Evolutionary conservation across 441 rosid genomes (phyloP).

Genomic region (Melastoma candidum): DNA sequence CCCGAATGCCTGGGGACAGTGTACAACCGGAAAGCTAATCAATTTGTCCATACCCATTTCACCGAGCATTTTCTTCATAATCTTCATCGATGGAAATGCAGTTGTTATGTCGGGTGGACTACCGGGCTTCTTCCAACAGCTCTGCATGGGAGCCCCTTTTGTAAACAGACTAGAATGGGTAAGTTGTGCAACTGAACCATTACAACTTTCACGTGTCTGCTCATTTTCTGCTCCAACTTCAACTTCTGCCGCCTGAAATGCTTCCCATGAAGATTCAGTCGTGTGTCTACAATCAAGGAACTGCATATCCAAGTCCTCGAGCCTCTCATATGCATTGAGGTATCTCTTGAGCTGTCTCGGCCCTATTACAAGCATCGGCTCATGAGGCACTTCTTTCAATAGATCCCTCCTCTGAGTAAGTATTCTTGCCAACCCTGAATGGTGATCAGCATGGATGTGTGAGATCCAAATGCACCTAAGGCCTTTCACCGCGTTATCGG

Average conservation of each 20-base stretch:
- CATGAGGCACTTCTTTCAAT: slow-evolving; percentile 52
- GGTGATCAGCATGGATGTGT: slow-evolving; percentile 97
- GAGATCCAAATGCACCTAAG: slow-evolving; percentile 84
- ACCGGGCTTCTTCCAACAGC: slow-evolving; percentile 48
- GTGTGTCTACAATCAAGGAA: slow-evolving; percentile 83
- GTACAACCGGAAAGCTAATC: slow-evolving; percentile 88
- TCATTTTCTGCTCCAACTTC: slow-evolving; percentile 17
- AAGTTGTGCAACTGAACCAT: slow-evolving; percentile 7
- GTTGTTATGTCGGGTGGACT: slow-evolving; percentile 33
- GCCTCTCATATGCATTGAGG: slow-evolving; percentile 82
- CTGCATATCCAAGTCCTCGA: slow-evolving; percentile 84
- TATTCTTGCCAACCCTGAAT: slow-evolving; percentile 71
- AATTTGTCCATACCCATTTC: slow-evolving; percentile 57
- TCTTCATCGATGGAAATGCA: slow-evolving; percentile 35
- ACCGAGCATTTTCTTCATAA: slow-evolving; percentile 45
- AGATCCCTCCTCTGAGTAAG: slow-evolving; percentile 70
- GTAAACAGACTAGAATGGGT: slow-evolving; percentile 39
- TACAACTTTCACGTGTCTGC: slow-evolving; percentile 20
- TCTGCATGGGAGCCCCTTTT: slow-evolving; percentile 63
- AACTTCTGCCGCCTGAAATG: slow-evolving; percentile 22
- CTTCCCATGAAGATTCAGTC: slow-evolving; percentile 45
- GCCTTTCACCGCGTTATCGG: slow-evolving; percentile 53
- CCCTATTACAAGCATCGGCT: slow-evolving; percentile 69
- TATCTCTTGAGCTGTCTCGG: slow-evolving; percentile 71
- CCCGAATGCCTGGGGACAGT: slow-evolving; percentile 89